These are phyloP conservation scores for Lactifluus pinguis DNA, from an alignment of 768 basidiomycete species.

Conservation along the genomic window DNA sequence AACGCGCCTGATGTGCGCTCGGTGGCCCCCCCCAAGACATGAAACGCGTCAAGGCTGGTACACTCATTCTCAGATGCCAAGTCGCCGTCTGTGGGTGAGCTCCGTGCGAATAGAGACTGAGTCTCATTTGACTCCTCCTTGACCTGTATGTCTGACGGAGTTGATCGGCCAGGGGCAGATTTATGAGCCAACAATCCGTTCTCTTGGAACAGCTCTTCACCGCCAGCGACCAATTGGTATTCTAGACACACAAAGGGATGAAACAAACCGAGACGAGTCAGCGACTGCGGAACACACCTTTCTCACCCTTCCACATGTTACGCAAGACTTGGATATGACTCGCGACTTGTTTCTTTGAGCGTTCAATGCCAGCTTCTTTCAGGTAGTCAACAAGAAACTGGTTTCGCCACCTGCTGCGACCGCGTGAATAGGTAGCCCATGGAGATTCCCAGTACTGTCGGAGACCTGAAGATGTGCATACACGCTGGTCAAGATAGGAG, in stretches of 20 bases:
- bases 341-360: conserved; percentile 84
- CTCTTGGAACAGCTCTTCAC: conserved; percentile 55
- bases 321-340: conserved; percentile 78
- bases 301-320: conserved; percentile 84
- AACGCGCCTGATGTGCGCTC: conserved; percentile 1
- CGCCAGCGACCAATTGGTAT: conserved; percentile 71
- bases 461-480: conserved; percentile 39
- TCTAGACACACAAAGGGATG: conserved; percentile 33
- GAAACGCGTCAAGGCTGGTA: background rate
- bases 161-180: conserved; percentile 10
- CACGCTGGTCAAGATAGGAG: background rate
- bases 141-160: conserved; percentile 12
- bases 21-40: background rate
- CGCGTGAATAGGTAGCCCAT: conserved; percentile 71
- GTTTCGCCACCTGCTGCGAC: conserved; percentile 74
- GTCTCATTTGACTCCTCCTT: conserved; percentile 33
- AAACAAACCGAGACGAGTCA: conserved; percentile 7
- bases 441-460: conserved; percentile 73
- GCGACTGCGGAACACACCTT: conserved; percentile 37
- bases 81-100: conserved; percentile 23
- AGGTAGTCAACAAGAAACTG: conserved; percentile 81
- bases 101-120: conserved; percentile 23
- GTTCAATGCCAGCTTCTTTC: conserved; percentile 54
- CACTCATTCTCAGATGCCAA: conserved; percentile 3
- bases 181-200: conserved; percentile 37